phyloP scores from a whole-genome alignment of 2,329 filamentous ascomycete species.

The Dothideomycetes sp. region DNA sequence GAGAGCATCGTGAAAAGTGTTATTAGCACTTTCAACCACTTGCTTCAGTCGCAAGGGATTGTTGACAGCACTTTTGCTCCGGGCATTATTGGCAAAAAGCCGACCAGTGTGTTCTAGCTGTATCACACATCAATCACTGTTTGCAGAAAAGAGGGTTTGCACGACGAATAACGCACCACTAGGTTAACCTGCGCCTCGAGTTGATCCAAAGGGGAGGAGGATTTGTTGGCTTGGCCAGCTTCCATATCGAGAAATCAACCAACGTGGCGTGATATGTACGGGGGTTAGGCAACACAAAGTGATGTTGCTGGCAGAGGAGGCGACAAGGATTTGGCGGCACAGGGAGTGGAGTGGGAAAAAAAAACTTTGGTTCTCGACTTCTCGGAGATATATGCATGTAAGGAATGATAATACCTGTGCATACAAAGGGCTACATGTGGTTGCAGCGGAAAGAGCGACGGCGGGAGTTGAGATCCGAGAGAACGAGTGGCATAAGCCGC shows the following conservation, averaged over 20 bases:
- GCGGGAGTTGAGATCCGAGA: too few relatives aligned
- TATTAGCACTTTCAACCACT: constrained; percentile 31
- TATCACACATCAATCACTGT: background rate
- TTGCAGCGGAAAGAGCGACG: too few relatives aligned
- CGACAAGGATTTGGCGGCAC: background rate
- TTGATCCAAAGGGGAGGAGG: constrained; percentile 34
- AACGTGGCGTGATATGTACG: constrained; percentile 8
- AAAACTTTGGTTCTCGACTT: too few relatives aligned
- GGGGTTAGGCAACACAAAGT: background rate
- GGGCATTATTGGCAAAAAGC: constrained; percentile 34
- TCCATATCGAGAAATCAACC: constrained; percentile 10
- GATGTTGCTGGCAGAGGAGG: too few relatives aligned
- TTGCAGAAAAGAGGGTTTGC: background rate
- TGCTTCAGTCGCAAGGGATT: constrained; percentile 28
- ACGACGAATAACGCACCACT: constrained; percentile 29
- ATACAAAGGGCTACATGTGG: too few relatives aligned
- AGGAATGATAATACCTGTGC: too few relatives aligned
- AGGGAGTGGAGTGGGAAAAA: too few relatives aligned
- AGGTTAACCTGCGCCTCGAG: constrained; percentile 40
- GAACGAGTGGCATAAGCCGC: too few relatives aligned
- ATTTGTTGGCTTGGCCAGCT: constrained; percentile 14
- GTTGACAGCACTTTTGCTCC: constrained; percentile 23
- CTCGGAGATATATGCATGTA: too few relatives aligned
- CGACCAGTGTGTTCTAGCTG: constrained; percentile 37
- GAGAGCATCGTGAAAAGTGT: constrained; percentile 42